These are phyloP conservation scores for Colletotrichum sp. DNA, from an alignment of 2,329 filamentous ascomycete species.

Conservation along the genomic window DNA sequence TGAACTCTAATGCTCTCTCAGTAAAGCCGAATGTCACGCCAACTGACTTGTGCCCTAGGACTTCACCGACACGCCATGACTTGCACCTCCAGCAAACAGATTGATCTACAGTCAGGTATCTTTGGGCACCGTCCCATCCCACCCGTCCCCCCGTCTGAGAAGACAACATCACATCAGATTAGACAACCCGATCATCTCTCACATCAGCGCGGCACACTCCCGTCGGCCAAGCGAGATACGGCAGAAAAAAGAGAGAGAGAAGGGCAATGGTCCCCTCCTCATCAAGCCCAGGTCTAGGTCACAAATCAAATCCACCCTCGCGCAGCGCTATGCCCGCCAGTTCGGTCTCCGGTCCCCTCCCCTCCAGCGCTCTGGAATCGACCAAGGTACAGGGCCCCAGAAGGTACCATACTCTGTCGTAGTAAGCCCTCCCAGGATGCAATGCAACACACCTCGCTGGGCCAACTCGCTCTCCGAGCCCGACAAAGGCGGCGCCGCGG, in stretches of 20 bases:
- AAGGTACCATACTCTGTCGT: background rate
- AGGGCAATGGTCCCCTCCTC: background rate
- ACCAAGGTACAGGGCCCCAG: background rate
- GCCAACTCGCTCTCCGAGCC: background rate
- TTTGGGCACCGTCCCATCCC: background rate
- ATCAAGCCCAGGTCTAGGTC: background rate
- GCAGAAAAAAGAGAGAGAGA: background rate
- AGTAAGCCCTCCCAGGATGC: background rate
- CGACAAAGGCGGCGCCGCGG: background rate
- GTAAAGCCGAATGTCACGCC: slow-evolving; percentile 1
- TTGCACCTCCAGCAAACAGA: background rate
- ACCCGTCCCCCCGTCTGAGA: background rate
- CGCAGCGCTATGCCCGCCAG: background rate
- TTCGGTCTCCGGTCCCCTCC: background rate
- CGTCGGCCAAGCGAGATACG: slow-evolving; percentile 15
- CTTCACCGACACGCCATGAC: background rate
- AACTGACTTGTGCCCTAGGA: background rate
- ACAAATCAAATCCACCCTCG: background rate
- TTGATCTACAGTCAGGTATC: background rate
- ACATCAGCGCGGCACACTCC: background rate
- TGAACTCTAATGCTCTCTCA: background rate
- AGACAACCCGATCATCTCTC: slow-evolving; percentile 4
- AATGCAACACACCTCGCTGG: slow-evolving; percentile 13
- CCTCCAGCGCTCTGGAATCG: slow-evolving; percentile 1
- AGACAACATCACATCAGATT: background rate